Evolutionary conservation across 148 eudicot genomes (phyloP), one percentile per base, ranked within the genome.

Genomic region (Silene conica): DNA sequence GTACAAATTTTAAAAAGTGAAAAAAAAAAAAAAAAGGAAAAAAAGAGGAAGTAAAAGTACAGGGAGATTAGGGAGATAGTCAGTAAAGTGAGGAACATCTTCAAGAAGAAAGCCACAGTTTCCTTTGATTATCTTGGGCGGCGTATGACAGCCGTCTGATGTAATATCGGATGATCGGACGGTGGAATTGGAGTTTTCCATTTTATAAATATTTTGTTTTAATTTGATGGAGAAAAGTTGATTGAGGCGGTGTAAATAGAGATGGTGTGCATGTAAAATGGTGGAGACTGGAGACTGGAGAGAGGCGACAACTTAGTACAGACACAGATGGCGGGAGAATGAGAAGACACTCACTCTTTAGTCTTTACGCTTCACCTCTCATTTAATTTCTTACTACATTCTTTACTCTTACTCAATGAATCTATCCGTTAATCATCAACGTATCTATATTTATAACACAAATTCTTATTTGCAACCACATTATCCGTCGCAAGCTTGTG

Each of bases 41-140:
- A 4, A 58, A n/a, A 8, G 25, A 61, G 31, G 31, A 26, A 26
- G 13, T 19, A 19, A 20, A 58, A 58, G 3, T 64, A 64, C 68
- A 34, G 68, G 68, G 46, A 64, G 68, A 28, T 28, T 15, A 18
- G 45, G 68, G 10, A 64, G 68, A 31, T 64, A 64, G 8, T 64
- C 21, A 31, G 45, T 12, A 7, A 64, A 64, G 46, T 64, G 68
- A 64, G 68, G 68, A 64, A 64, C 46, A 16, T 64, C 68, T 31
- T 64, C 68, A 31, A 64, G 68, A 14, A 64, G 11, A 31, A 64
- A 64, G 5, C 68, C 68, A 28, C 46, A 64, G 11, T 64, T 21
- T 28, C 68, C 68, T 14, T 64, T 16, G 8, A 64, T 46, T 4
- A 31, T 31, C 68, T 64, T 64, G 26, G n/a, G 18, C 26, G 5